A percentile compares a stretch with the other conserved stretches of the same genome.
Evolutionary conservation across 2,329 filamentous ascomycete species (phyloP).

Genomic region (Ophiostoma perfectum): DNA sequence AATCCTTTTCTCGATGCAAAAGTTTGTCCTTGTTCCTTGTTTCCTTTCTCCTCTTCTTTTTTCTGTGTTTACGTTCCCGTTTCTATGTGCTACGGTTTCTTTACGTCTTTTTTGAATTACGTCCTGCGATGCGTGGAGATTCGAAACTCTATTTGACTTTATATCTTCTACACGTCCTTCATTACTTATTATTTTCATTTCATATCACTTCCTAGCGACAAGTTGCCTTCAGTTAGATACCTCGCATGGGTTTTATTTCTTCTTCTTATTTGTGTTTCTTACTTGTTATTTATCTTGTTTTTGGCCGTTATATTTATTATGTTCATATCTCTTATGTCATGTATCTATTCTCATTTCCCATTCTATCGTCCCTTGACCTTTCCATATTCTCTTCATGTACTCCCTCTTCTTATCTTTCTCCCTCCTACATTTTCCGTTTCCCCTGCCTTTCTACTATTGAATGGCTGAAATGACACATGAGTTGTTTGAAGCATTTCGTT

Average conservation of each 20-base stretch:
- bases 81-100: slow-evolving; percentile 1
- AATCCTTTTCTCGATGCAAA: slow-evolving; percentile 33
- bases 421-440: background rate
- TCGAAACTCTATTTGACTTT: slow-evolving; percentile 4
- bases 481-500: slow-evolving; percentile 17
- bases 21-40: slow-evolving; percentile 9
- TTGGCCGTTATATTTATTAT: background rate
- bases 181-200: background rate
- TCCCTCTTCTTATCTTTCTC: background rate
- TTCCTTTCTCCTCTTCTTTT: background rate
- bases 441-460: slow-evolving; percentile 14
- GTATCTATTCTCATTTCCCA: background rate
- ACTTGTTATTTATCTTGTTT: slow-evolving; percentile 1
- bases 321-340: slow-evolving; percentile 4
- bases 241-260: slow-evolving; percentile 10
- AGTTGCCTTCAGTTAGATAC: slow-evolving; percentile 18
- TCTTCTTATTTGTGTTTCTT: background rate
- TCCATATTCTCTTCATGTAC: slow-evolving; percentile 16
- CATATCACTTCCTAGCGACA: slow-evolving; percentile 12
- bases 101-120: slow-evolving; percentile 15
- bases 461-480: slow-evolving; percentile 24
- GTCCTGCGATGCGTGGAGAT: slow-evolving; percentile 16
- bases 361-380: slow-evolving; percentile 2
- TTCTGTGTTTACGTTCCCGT: background rate
- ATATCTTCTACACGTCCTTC: background rate